Conservation (phyloP, 306 rosid genomes). For the Nissolia schottii region DNA sequence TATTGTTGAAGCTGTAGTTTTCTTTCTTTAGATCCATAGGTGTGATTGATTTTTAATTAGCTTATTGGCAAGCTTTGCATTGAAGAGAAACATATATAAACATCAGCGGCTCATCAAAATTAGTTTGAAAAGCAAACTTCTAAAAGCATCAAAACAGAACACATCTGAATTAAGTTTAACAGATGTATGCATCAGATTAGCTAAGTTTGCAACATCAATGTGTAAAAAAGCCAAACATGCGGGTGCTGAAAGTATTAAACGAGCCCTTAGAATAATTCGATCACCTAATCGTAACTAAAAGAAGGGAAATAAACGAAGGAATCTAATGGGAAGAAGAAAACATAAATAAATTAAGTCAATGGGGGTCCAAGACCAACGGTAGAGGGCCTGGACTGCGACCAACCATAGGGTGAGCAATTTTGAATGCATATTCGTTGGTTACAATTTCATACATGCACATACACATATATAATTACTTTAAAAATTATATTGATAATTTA, state of each 20-base stretch:
- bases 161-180: not conserved
- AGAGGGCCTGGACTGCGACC: not conserved
- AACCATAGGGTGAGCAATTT: not conserved
- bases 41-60: not conserved
- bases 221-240: constrained; percentile 10
- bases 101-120: not conserved
- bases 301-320: not conserved
- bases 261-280: not conserved
- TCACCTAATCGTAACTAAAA: constrained; percentile 25
- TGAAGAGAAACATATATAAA: not conserved
- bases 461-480: too few species aligned
- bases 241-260: constrained; percentile 19
- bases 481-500: not conserved
- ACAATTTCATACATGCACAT: too few species aligned
- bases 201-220: constrained; percentile 29
- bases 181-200: constrained; percentile 26
- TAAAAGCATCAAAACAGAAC: constrained; percentile 8
- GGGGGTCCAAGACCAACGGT: constrained; percentile 17
- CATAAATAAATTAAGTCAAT: not conserved
- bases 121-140: constrained; percentile 18
- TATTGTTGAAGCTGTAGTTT: not conserved
- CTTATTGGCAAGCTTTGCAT: not conserved
- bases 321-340: not conserved
- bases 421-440: not conserved
- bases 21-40: not conserved